These are phyloP conservation scores for Corniculantispora saksenae DNA, from an alignment of 2,329 filamentous ascomycete genomes.

Conservation along the genomic window DNA sequence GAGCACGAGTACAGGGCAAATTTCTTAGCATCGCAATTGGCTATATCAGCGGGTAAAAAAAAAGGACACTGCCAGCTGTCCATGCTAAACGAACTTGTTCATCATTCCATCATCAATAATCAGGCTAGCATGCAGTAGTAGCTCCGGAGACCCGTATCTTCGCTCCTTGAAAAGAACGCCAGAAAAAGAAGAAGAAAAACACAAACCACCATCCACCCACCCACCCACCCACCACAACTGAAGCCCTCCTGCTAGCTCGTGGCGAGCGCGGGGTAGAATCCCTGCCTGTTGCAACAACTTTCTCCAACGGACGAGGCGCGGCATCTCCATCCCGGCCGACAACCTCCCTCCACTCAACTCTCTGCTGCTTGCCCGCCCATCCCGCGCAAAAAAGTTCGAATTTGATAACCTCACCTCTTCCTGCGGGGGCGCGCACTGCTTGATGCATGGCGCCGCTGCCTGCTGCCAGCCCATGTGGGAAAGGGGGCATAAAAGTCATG, in stretches of 20 bases:
- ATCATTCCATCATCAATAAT: background rate
- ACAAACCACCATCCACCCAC: background rate
- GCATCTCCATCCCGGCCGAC: conserved; percentile 2
- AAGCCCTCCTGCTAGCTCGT: background rate
- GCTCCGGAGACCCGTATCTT: background rate
- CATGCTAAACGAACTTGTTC: background rate
- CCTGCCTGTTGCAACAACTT: background rate
- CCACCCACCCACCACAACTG: conserved; percentile 4
- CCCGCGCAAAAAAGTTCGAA: background rate
- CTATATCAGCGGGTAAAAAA: too few species aligned
- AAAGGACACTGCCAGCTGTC: too few species aligned
- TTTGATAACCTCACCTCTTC: background rate
- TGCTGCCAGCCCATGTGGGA: too few species aligned
- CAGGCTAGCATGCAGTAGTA: background rate
- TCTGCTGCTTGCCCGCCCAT: too few species aligned
- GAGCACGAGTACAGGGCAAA: too few species aligned
- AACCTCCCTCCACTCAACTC: too few species aligned
- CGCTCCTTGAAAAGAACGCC: background rate
- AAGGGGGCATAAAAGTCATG: too few species aligned
- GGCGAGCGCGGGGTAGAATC: conserved; percentile 3
- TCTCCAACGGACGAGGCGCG: background rate
- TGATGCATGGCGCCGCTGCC: too few species aligned
- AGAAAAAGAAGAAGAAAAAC: background rate
- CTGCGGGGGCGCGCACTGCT: too few species aligned
- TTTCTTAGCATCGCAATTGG: too few species aligned